phyloP scores from a whole-genome alignment of 306 rosid genomes.

The Ochetophila trinervis region DNA sequence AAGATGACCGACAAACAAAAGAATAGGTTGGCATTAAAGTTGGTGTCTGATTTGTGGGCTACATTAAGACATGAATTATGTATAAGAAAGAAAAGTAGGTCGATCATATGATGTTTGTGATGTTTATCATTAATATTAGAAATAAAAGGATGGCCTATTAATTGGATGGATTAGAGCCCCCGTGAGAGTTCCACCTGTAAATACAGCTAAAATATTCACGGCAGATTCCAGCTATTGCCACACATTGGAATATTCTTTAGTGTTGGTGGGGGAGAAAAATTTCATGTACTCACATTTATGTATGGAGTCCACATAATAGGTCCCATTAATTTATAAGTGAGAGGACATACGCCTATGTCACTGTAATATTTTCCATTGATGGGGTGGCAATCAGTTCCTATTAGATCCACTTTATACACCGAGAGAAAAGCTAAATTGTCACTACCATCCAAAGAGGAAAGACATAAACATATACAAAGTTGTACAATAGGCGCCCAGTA shows the following conservation, averaged over 20 bases:
- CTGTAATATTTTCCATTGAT: too few relatives aligned
- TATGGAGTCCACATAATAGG: too few relatives aligned
- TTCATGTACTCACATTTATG: too few relatives aligned
- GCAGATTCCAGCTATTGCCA: constrained; percentile 9
- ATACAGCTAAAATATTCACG: constrained; percentile 21
- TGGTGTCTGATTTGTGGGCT: constrained; percentile 62
- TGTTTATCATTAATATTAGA: constrained; percentile 25
- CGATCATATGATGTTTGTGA: constrained; percentile 43
- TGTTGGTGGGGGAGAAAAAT: too few relatives aligned
- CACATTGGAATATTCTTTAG: background rate
- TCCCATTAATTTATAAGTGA: too few relatives aligned
- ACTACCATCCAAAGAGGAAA: background rate
- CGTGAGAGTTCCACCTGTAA: constrained; percentile 21
- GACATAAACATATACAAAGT: background rate
- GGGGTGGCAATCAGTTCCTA: too few relatives aligned
- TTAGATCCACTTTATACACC: too few relatives aligned
- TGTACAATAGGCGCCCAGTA: too few relatives aligned
- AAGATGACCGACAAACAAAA: constrained; percentile 38
- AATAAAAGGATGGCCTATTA: constrained; percentile 9
- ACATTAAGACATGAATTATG: constrained; percentile 51
- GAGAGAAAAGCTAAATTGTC: background rate
- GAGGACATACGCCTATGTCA: too few relatives aligned
- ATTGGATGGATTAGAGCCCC: constrained; percentile 16
- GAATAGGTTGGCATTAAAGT: constrained; percentile 37
- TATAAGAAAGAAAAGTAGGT: constrained; percentile 37